phyloP scores from a whole-genome alignment of 2,329 filamentous ascomycete genomes.

The Neophaeococcomyces aloes region DNA sequence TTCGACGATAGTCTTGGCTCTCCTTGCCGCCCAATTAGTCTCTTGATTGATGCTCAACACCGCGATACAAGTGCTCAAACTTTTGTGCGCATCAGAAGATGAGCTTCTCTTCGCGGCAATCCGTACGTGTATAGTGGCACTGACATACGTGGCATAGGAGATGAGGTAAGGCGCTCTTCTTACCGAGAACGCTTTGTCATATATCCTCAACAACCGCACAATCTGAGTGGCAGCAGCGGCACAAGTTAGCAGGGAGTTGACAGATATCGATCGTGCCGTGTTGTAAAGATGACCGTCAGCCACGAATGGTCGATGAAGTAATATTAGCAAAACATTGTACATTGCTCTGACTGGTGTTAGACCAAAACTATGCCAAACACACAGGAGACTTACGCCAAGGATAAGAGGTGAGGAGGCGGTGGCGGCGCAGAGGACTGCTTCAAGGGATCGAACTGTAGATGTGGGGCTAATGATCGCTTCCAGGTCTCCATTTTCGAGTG shows the following conservation, averaged over 20 bases:
- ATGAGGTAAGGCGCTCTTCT: slow-evolving; percentile 23
- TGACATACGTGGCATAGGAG: slow-evolving; percentile 47
- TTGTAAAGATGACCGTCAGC: slow-evolving; percentile 3
- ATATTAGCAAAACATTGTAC: background rate
- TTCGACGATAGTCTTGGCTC: slow-evolving; percentile 37
- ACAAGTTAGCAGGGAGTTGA: background rate
- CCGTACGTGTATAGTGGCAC: slow-evolving; percentile 43
- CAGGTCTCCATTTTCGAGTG: background rate
- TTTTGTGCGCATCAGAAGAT: slow-evolving; percentile 31
- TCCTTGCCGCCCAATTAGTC: slow-evolving; percentile 41
- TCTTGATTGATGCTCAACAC: slow-evolving; percentile 42
- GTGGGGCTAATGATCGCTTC: background rate
- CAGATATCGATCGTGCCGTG: background rate
- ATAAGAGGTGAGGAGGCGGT: background rate
- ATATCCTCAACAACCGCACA: background rate
- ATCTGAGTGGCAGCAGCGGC: slow-evolving; percentile 6
- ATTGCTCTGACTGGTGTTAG: background rate
- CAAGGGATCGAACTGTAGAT: slow-evolving; percentile 7
- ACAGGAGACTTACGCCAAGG: too few species aligned
- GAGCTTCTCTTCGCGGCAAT: slow-evolving; percentile 40
- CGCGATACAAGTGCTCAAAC: slow-evolving; percentile 36
- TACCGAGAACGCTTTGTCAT: background rate
- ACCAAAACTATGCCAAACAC: too few species aligned
- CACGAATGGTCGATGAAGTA: background rate
- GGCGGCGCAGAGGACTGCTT: background rate